Conservation (phyloP, 1,284 basidiomycete species). For the Ustilago shanxiensis region DNA sequence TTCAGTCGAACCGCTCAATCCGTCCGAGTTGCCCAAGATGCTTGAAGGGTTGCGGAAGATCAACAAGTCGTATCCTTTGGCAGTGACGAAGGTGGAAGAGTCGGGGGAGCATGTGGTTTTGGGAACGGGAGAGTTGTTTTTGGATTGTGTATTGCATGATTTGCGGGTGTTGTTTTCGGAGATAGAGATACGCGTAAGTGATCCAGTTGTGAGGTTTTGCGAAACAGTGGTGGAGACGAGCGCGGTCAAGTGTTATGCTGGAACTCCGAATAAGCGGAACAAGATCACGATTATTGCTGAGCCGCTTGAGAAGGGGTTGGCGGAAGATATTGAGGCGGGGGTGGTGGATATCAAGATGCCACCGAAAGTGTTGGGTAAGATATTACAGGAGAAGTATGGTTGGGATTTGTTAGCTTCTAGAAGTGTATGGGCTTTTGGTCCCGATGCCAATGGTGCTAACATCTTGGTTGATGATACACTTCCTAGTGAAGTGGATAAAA, state of each 20-base stretch:
- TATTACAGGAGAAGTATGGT: slow-evolving; percentile 79
- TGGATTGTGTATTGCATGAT: slow-evolving; percentile 98
- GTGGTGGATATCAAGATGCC: slow-evolving; percentile 58
- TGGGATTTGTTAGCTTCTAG: slow-evolving; percentile 98
- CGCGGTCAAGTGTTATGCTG: slow-evolving; percentile 96
- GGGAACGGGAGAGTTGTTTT: slow-evolving; percentile 95
- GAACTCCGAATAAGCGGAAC: slow-evolving; percentile 95
- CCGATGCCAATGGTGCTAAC: slow-evolving; percentile 89
- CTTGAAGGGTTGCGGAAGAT: slow-evolving; percentile 93
- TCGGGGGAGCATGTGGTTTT: slow-evolving; percentile 96
- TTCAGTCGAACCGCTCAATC: slow-evolving; percentile 96
- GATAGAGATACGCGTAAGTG: slow-evolving; percentile 99
- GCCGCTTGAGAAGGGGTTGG: slow-evolving; percentile 68
- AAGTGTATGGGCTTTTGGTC: slow-evolving; percentile 99
- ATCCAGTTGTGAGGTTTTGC: slow-evolving; percentile 97
- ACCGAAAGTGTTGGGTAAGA: slow-evolving; percentile 61
- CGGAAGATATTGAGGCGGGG: slow-evolving; percentile 67
- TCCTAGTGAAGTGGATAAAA: slow-evolving; percentile 96
- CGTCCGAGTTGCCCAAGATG: slow-evolving; percentile 99
- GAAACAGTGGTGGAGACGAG: slow-evolving; percentile 99
- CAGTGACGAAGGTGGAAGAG: slow-evolving; percentile 96
- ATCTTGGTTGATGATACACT: slow-evolving; percentile 94
- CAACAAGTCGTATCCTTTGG: slow-evolving; percentile 96
- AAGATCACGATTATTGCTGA: slow-evolving; percentile 67
- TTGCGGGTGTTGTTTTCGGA: slow-evolving; percentile 91